Evolutionary conservation across 345 rosid genomes (phyloP).

Genomic region (Capsella bursapastoris): DNA sequence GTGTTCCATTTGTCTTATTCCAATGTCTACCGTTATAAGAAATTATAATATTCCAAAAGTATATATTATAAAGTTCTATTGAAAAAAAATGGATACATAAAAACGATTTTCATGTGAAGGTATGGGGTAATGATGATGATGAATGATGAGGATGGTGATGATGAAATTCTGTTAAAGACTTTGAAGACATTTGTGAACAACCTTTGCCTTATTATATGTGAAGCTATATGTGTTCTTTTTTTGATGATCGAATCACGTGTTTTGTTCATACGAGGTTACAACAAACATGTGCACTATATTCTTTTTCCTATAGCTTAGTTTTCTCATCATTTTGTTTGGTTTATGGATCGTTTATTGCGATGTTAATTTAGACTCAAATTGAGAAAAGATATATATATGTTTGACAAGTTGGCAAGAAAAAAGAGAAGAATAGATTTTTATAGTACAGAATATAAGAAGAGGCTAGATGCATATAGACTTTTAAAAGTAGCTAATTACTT

Average conservation of each 20-base stretch:
- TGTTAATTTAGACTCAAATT: background rate
- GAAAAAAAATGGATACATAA: constrained; percentile 4
- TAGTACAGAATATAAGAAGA: constrained; percentile 15
- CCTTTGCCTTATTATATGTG: constrained; percentile 23
- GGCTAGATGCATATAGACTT: background rate
- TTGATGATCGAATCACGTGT: constrained; percentile 28
- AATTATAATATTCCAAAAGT: constrained; percentile 20
- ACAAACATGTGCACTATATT: constrained; percentile 21
- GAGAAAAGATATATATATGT: background rate
- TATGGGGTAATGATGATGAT: constrained; percentile 34
- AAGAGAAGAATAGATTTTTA: background rate
- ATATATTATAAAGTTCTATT: background rate
- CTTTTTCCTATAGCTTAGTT: background rate
- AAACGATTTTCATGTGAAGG: constrained; percentile 40
- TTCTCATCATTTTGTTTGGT: background rate
- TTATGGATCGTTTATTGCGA: background rate
- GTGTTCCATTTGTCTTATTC: constrained; percentile 30
- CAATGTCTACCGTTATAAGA: constrained; percentile 37
- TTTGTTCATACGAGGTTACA: constrained; percentile 40
- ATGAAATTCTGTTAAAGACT: constrained; percentile 40
- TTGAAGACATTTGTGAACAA: constrained; percentile 36
- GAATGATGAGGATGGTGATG: constrained; percentile 40
- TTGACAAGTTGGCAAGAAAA: background rate
- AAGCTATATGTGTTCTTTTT: constrained; percentile 34
- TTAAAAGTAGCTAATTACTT: background rate